Conservation (phyloP, 805 yeast genomes). For the Barnettozyma wickerhamii region DNA sequence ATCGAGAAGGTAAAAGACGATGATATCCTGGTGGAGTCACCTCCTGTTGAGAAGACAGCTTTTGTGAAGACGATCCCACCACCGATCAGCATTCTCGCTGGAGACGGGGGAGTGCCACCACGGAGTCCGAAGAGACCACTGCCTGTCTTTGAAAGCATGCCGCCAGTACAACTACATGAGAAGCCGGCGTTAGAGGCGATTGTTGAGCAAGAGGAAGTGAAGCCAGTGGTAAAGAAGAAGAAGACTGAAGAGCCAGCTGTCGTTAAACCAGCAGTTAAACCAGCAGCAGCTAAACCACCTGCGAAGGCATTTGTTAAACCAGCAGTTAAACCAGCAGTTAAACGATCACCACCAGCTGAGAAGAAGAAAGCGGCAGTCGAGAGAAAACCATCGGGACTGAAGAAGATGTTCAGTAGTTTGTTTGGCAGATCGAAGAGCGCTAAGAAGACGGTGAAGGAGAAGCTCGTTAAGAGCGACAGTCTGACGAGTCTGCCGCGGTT, state of each 20-base stretch:
- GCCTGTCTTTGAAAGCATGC: too few relatives aligned
- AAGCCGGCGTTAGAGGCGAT: too few relatives aligned
- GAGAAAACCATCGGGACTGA: slow-evolving; percentile 21
- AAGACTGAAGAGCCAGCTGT: not conserved
- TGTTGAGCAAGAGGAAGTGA: not conserved
- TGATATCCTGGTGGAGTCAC: too few relatives aligned
- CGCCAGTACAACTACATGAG: too few relatives aligned
- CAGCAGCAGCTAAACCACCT: not conserved
- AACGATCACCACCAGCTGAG: not conserved
- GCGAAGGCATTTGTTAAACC: not conserved
- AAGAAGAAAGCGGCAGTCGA: too few relatives aligned
- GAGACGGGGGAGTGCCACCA: not conserved
- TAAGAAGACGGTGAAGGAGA: not conserved
- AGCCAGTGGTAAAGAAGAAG: too few relatives aligned
- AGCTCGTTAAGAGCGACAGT: not conserved
- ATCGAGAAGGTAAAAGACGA: too few relatives aligned
- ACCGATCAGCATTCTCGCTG: not conserved
- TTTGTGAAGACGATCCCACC: too few relatives aligned
- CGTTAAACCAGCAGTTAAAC: not conserved
- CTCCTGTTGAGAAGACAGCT: not conserved
- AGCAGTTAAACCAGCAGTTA: not conserved
- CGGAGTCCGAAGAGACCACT: not conserved
- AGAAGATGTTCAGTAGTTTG: slow-evolving; percentile 17
- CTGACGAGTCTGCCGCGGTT: not conserved
- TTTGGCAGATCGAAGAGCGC: slow-evolving; percentile 7